Evolutionary conservation across 2,329 filamentous ascomycete genomes (phyloP), one percentile per base, ranked within the genome.

Genomic region (Pochonia chlamydosporia): DNA sequence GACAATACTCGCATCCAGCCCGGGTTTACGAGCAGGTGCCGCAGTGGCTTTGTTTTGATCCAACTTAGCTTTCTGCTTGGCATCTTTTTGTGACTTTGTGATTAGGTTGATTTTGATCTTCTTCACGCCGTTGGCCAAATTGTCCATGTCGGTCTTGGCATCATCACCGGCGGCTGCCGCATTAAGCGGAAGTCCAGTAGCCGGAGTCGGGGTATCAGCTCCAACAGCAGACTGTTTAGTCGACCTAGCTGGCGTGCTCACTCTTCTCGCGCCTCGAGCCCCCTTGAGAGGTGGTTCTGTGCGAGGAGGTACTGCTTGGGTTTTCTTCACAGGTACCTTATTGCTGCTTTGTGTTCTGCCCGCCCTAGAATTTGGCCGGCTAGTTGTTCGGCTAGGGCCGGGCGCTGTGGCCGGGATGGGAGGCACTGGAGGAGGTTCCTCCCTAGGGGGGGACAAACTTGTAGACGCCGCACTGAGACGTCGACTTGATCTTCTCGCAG

Each of bases 21-120:
- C 35, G 23, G 16, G 18, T 10, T 10, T 18, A 7, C 20, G 9
- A 23, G 8, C 18, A 21, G 10, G 35, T 21, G 5, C n/a, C n/a
- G 18, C 30, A 0, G 18, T 45, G 20, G 21, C 16, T 20, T n/a
- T 11, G 26, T 3, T 24, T 20, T 14, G 7, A 14, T 59, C 59
- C 14, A 56, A 41, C 4, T 55, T 56, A n/a, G 61, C 56, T 46
- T 60, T 59, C 44, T 73, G 72, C 23, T 69, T 73, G 2, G 75
- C 78, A 43, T 81, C 79, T 54, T 72, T 75, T 55, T 82, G 76
- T 33, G 78, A 71, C 50, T 81, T 73, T 2, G 78, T 81, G 33
- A 82, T 68, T 21, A 84, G 60, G 44, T 77, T 82, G 55, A 84
- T 79, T 58, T 77, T 82, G 49, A 84, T 78, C 60, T 76, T 81